phyloP scores from a whole-genome alignment of 2,329 filamentous ascomycete genomes.

The Nothophaeocryptopus gaeumannii region DNA sequence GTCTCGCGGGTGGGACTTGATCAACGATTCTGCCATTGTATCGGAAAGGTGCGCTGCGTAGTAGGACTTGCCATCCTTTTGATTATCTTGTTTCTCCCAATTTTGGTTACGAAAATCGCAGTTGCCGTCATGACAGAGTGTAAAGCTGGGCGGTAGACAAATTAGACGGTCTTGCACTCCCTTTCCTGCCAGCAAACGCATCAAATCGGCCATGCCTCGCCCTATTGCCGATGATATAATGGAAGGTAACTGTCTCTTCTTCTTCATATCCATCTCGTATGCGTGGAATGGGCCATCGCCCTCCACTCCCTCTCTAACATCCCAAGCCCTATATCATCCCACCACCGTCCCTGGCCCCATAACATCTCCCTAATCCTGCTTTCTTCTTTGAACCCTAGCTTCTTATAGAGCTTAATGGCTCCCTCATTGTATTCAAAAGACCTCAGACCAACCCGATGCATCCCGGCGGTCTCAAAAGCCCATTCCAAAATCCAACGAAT shows the following conservation, averaged over 20 bases:
- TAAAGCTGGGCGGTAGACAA: background rate
- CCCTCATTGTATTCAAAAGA: conserved; percentile 47
- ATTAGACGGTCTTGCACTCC: background rate
- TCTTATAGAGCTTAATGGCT: conserved; percentile 45
- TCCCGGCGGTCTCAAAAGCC: conserved; percentile 44
- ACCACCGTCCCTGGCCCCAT: conserved; percentile 44
- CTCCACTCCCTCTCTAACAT: conserved; percentile 45
- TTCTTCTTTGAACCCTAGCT: conserved; percentile 48
- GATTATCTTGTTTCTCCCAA: background rate
- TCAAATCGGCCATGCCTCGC: background rate
- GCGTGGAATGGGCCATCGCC: conserved; percentile 8
- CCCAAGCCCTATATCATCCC: conserved; percentile 34
- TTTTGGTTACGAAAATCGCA: background rate
- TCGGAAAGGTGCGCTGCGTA: conserved; percentile 2
- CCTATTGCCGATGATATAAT: background rate
- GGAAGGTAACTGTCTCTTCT: background rate
- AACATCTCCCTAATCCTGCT: conserved; percentile 43
- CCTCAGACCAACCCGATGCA: conserved; percentile 46
- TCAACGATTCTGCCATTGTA: background rate
- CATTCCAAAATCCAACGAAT: conserved; percentile 50
- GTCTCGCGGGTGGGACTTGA: conserved; percentile 1
- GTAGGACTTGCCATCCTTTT: background rate
- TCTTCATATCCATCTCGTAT: background rate
- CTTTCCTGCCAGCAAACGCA: background rate
- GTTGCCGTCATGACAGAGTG: background rate